phyloP scores from a whole-genome alignment of 2,329 filamentous ascomycete species.

The Fusarium sororula region DNA sequence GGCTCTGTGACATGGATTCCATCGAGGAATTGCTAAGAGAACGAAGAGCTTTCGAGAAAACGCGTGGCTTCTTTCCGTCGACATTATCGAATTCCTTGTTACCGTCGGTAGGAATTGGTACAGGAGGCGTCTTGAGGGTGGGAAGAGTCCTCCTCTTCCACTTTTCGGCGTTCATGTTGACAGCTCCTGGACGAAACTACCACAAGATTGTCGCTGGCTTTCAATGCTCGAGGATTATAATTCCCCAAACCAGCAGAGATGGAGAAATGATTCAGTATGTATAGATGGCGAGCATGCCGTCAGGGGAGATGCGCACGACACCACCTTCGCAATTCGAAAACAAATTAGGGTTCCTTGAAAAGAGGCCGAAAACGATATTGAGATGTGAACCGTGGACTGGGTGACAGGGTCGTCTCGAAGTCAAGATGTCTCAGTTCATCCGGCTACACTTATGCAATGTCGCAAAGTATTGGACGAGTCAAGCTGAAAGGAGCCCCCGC shows the following conservation, averaged over 20 bases:
- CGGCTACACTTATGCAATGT: conserved; percentile 31
- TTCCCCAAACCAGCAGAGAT: conserved; percentile 8
- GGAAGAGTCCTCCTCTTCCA: conserved; percentile 50
- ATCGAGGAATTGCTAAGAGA: conserved; percentile 53
- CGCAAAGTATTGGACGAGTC: conserved; percentile 28
- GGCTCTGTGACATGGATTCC: conserved; percentile 49
- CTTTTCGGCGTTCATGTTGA: conserved; percentile 46
- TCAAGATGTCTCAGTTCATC: conserved; percentile 38
- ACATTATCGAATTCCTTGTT: conserved; percentile 35
- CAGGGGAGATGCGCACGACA: conserved; percentile 13
- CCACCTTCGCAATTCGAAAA: conserved; percentile 19
- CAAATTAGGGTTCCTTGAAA: conserved; percentile 14
- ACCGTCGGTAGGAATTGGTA: conserved; percentile 30
- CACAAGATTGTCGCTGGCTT: neutral
- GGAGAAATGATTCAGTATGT: conserved; percentile 17
- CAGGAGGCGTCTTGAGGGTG: conserved; percentile 39
- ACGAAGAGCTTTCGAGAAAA: conserved; percentile 50
- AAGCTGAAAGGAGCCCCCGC: conserved; percentile 27
- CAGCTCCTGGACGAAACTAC: neutral
- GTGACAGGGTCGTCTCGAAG: conserved; percentile 27
- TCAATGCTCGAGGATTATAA: conserved; percentile 2
- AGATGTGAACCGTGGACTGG: conserved; percentile 15
- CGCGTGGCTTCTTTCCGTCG: conserved; percentile 49
- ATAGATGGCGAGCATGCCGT: conserved; percentile 33
- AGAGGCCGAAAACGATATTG: conserved; percentile 6